These are phyloP conservation scores for Colletotrichum cereale DNA, from an alignment of 2,329 filamentous ascomycete genomes.

Conservation along the genomic window DNA sequence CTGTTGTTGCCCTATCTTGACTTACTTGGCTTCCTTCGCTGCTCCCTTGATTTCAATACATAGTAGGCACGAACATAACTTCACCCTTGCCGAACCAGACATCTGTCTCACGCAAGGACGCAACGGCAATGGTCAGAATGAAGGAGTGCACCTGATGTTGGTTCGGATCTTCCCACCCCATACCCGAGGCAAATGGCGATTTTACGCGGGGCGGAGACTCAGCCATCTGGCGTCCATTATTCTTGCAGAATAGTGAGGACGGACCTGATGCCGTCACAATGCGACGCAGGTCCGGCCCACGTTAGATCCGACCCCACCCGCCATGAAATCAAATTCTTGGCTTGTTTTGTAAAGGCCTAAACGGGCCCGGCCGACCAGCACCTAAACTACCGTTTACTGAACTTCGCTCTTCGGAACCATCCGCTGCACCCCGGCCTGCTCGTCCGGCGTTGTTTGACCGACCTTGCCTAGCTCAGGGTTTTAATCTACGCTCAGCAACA, in stretches of 20 bases:
- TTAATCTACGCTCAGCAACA: neutral
- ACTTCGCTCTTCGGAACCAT: neutral
- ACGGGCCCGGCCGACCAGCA: neutral
- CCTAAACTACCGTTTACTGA: neutral
- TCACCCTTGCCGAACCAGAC: conserved; percentile 1
- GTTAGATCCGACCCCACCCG: conserved; percentile 12
- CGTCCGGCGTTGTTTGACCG: neutral
- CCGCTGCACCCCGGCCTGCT: neutral
- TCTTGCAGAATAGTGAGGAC: neutral
- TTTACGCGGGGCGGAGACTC: neutral
- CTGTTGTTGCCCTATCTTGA: neutral
- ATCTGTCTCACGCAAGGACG: neutral
- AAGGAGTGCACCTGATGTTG: neutral
- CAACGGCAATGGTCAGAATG: neutral
- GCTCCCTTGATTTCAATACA: conserved; percentile 13
- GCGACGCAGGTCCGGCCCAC: neutral
- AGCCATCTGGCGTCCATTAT: neutral
- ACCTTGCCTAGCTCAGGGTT: neutral
- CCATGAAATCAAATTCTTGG: conserved; percentile 3
- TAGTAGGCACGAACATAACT: neutral
- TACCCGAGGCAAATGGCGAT: neutral
- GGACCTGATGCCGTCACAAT: conserved; percentile 7
- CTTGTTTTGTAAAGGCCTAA: conserved; percentile 1
- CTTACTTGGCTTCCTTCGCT: neutral
- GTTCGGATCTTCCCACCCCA: neutral